Base-by-base conservation (phyloP, 2,329 filamentous ascomycete genomes). In the Colletotrichum sp. region DNA sequence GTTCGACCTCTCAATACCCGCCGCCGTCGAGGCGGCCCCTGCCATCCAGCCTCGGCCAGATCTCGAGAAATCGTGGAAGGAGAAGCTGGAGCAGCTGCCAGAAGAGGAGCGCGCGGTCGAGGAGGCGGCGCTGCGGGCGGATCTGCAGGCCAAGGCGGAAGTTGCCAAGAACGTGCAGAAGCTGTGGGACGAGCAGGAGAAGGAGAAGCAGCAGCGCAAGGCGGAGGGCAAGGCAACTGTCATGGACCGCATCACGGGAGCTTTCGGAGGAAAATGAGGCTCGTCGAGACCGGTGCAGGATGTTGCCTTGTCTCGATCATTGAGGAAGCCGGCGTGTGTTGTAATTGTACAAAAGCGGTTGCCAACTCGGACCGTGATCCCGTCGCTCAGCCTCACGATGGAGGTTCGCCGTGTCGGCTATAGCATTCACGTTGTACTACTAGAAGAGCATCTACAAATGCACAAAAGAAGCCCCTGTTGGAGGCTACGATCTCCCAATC, bases 71-170 rank as follows among this genome's bases (percentile, higher is more conserved):
- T 83, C 83, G 64, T 89, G 91, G 82, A 88, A 89, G 80, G 87
- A 91, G 78, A 86, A 88, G 79, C 84, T 94, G 62, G 88, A 92
- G 67, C 89, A 92, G 79, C 84, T 93, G 67, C 88, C 88, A 6
- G 89, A 89, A 66, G 86, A 87, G 72, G 92, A 94, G 83, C 87
- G 91, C 32, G 87, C 88, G 59, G 83, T 92, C 21, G 93, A 95
- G 82, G 90, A 93, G 82, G 89, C 90, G 75, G 91, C 93, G 24
- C 86, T 94, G 77, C 87, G 89, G 75, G 92, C 91, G 8, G 92
- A 95, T 85, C 85, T 90, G 72, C 86, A 90, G 80, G 89, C 90
- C 78, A 92, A 92, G 81, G 84, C 89, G 64, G 89, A 93, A 79
- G 88, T 95, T 80, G 90, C 92, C 69, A 83, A 86, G 77, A 83